Conservation (phyloP, 352 stramenopile species). For the Phytophthora melonis region DNA sequence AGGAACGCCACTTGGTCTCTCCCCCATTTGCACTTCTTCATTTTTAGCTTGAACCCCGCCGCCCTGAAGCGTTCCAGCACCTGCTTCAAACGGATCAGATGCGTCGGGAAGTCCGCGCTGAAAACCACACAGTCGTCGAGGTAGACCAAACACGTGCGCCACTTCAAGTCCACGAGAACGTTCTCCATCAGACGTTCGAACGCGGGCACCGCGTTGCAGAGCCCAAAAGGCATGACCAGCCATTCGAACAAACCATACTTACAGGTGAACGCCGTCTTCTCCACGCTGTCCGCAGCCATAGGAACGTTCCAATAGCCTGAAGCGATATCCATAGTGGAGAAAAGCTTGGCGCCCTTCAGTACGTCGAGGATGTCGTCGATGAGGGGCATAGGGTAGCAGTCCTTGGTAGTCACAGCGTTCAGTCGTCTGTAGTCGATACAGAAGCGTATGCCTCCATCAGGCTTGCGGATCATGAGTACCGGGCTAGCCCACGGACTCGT, state of each 20-base stretch:
- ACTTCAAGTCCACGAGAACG: conserved; percentile 6
- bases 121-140: conserved; percentile 11
- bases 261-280: conserved; percentile 10
- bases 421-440: conserved; percentile 22
- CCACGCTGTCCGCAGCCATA: neutral
- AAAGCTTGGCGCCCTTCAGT: neutral
- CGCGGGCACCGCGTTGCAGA: conserved; percentile 3
- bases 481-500: conserved; percentile 11
- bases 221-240: conserved; percentile 1
- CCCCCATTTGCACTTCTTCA: conserved; percentile 17
- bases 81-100: neutral
- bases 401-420: conserved; percentile 17
- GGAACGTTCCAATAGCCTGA: conserved; percentile 2
- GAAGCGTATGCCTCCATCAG: conserved; percentile 16
- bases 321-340: conserved; percentile 14
- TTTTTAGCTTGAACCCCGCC: conserved; percentile 4
- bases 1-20: conserved; percentile 8
- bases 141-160: conserved; percentile 5
- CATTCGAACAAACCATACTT: conserved; percentile 7
- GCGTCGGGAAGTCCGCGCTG: conserved; percentile 4
- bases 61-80: conserved; percentile 2
- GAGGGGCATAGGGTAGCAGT: conserved; percentile 14
- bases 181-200: conserved; percentile 14
- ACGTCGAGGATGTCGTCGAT: conserved; percentile 27
- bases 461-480: neutral